Conservation (phyloP, 768 basidiomycete genomes). For the Termitomyces sp. region DNA sequence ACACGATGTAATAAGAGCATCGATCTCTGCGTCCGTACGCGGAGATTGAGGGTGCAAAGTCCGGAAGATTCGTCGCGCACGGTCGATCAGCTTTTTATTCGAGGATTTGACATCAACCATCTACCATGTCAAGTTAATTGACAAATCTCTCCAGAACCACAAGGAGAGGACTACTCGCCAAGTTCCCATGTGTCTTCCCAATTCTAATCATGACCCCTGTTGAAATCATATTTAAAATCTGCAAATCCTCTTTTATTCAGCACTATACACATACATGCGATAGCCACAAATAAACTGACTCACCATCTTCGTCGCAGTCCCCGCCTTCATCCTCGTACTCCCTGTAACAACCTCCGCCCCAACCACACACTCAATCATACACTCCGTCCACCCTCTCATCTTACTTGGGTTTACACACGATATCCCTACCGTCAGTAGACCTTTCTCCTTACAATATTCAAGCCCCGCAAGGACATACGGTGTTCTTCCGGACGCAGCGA, state of each 20-base stretch:
- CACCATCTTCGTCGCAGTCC: conserved; percentile 33
- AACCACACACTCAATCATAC: conserved; percentile 24
- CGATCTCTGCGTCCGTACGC: conserved; percentile 21
- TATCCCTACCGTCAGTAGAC: conserved; percentile 25
- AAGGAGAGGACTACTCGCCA: conserved; percentile 16
- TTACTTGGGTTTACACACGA: conserved; percentile 23
- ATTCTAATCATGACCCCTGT: conserved; percentile 28
- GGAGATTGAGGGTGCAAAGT: conserved; percentile 17
- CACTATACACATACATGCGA: no score
- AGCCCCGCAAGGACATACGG: conserved; percentile 30
- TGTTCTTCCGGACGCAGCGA: conserved; percentile 28
- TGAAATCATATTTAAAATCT: conserved; percentile 33
- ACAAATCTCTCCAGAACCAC: background rate
- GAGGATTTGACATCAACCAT: conserved; percentile 30
- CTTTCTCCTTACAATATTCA: conserved; percentile 17
- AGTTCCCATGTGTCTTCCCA: conserved; percentile 30
- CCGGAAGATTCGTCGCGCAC: conserved; percentile 26
- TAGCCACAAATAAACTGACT: background rate
- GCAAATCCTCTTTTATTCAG: background rate
- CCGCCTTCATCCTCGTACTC: conserved; percentile 31
- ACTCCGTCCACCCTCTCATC: conserved; percentile 21
- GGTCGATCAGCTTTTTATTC: conserved; percentile 24
- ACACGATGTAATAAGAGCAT: conserved; percentile 23
- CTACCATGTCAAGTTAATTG: conserved; percentile 10
- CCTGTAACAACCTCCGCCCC: conserved; percentile 29